Evolutionary conservation across 169 alveolate genomes (phyloP).

Genomic region (Babesia divergens): DNA sequence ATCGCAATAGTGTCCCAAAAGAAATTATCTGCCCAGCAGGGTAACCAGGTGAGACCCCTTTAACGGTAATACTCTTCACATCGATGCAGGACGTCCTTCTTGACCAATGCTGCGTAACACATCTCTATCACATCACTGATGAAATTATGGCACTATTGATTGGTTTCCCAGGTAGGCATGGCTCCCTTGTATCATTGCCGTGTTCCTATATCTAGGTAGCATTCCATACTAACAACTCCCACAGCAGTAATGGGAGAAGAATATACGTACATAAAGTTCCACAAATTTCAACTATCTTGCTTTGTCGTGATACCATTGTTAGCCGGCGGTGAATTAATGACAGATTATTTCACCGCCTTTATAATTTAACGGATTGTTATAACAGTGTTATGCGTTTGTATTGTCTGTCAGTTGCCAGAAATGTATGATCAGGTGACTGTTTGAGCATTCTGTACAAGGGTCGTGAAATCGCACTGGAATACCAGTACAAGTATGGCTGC

Average conservation of each 20-base stretch:
- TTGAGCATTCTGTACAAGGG: slow-evolving; percentile 82
- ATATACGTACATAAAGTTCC: too few species aligned
- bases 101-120: slow-evolving; percentile 75
- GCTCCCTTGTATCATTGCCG: too few species aligned
- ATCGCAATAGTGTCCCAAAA: slow-evolving; percentile 93
- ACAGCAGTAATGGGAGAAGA: too few species aligned
- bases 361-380: background rate
- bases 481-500: slow-evolving; percentile 87
- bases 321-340: background rate
- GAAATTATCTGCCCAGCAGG: slow-evolving; percentile 87
- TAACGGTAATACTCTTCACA: background rate
- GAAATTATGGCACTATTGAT: slow-evolving; percentile 75
- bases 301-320: slow-evolving; percentile 13
- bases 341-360: background rate
- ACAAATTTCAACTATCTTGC: background rate
- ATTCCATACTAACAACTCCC: too few species aligned
- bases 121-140: slow-evolving; percentile 76
- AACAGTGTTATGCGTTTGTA: background rate
- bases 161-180: slow-evolving; percentile 77
- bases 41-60: slow-evolving; percentile 52
- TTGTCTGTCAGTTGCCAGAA: background rate
- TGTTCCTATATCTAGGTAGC: too few species aligned
- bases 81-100: slow-evolving; percentile 76
- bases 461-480: slow-evolving; percentile 88
- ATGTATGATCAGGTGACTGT: slow-evolving; percentile 70